Evolutionary conservation across 345 rosid genomes (phyloP).

Genomic region (Abelmoschus esculentus): DNA sequence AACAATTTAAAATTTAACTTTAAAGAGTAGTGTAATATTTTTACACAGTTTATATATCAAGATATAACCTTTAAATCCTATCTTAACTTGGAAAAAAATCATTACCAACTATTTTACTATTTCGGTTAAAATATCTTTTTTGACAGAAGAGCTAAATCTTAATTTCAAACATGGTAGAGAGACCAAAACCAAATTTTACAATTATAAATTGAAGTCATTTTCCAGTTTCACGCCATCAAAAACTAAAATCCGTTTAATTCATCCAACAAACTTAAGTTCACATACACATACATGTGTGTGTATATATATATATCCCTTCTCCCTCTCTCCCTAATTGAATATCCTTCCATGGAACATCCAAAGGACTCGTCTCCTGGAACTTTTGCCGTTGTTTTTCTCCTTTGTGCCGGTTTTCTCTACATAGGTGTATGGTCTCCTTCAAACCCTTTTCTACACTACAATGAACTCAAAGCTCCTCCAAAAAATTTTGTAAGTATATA

Average conservation of each 20-base stretch:
- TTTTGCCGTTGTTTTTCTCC: constrained; percentile 18
- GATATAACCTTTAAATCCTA: too few relatives aligned
- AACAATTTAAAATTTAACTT: too few relatives aligned
- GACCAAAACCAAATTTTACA: not conserved
- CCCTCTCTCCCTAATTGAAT: too few relatives aligned
- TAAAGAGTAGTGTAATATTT: too few relatives aligned
- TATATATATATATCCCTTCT: not conserved
- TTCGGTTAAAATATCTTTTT: too few relatives aligned
- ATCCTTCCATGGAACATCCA: constrained; percentile 20
- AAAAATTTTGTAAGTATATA: constrained; percentile 23
- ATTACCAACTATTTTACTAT: too few relatives aligned
- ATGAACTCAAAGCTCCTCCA: not conserved
- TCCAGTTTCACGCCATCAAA: not conserved
- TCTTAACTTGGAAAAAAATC: too few relatives aligned
- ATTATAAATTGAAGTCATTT: too few relatives aligned
- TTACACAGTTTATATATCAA: too few relatives aligned
- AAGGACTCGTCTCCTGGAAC: constrained; percentile 9
- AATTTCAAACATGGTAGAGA: not conserved
- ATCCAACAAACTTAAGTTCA: too few relatives aligned
- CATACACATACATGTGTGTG: too few relatives aligned
- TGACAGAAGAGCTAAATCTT: too few relatives aligned
- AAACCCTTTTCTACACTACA: constrained; percentile 17
- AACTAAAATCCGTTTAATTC: not conserved
- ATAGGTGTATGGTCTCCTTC: constrained; percentile 24
- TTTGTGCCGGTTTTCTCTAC: constrained; percentile 32